Conservation (phyloP, 371 early-diverging fungal species). For the Mortierella sp. region DNA sequence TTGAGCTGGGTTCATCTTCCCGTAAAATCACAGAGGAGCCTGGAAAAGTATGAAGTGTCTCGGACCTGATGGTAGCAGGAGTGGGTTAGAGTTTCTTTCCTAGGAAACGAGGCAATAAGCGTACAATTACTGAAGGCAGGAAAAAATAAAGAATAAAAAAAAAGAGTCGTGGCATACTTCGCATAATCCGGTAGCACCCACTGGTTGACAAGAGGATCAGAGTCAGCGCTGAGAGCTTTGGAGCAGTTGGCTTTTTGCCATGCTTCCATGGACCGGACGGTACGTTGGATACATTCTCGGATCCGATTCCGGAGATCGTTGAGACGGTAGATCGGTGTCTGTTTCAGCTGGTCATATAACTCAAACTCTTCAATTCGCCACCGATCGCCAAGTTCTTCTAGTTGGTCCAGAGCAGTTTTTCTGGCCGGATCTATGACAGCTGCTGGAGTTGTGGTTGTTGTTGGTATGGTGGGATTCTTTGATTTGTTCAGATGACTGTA, state of each 20-base stretch:
- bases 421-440: conserved; percentile 18
- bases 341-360: conserved; percentile 37
- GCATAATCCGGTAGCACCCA: conserved; percentile 50
- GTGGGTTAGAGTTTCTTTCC: not conserved
- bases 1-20: conserved; percentile 92
- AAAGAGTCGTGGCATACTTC: conserved; percentile 13
- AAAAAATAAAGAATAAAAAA: not conserved
- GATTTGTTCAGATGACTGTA: conserved; percentile 2
- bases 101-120: not conserved
- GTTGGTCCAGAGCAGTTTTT: conserved; percentile 29
- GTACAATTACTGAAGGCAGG: no score
- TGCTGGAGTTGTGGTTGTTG: not conserved
- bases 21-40: conserved; percentile 86
- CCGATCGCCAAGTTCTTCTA: conserved; percentile 40
- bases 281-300: conserved; percentile 36
- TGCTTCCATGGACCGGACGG: conserved; percentile 39
- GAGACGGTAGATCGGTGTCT: conserved; percentile 23
- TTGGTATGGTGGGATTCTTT: conserved; percentile 1
- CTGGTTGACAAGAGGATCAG: conserved; percentile 6
- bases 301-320: conserved; percentile 46
- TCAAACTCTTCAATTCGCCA: conserved; percentile 50
- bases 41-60: conserved; percentile 77
- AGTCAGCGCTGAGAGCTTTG: conserved; percentile 1
- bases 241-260: conserved; percentile 47
- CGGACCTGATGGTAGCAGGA: conserved; percentile 28